These are phyloP conservation scores for Medicago truncatula DNA, from an alignment of 306 rosid species.

Conservation along the genomic window DNA sequence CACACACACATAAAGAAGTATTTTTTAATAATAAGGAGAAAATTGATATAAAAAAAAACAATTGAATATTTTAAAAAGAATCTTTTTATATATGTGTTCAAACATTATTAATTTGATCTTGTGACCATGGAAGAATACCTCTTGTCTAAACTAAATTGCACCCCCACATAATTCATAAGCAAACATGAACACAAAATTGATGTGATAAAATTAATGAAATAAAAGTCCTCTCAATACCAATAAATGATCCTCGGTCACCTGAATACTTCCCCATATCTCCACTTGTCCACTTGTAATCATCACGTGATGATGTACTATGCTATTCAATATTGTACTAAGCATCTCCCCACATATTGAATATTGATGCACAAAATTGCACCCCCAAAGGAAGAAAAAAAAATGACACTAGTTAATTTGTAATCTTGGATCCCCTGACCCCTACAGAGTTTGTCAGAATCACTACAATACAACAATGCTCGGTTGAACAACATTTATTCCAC, in stretches of 20 bases:
- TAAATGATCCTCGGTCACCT: slow-evolving; percentile 1
- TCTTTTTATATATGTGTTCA: too few species aligned
- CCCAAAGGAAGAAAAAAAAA: not conserved
- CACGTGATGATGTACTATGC: slow-evolving; percentile 36
- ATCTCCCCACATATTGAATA: too few species aligned
- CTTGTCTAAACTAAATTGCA: too few species aligned
- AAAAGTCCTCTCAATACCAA: slow-evolving; percentile 4
- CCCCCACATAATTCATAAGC: not conserved
- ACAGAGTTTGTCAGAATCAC: not conserved
- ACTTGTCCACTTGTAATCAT: slow-evolving; percentile 29
- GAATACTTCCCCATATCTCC: not conserved
- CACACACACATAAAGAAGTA: too few species aligned
- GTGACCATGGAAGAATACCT: too few species aligned
- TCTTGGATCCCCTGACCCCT: not conserved
- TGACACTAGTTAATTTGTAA: not conserved
- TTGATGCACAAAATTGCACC: too few species aligned
- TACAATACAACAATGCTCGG: not conserved
- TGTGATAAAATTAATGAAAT: slow-evolving; percentile 32
- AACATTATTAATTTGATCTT: too few species aligned
- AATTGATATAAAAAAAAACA: too few species aligned
- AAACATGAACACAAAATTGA: slow-evolving; percentile 1
- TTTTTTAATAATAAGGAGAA: too few species aligned
- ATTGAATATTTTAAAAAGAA: too few species aligned
- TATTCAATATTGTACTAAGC: not conserved
- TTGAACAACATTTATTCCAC: not conserved